These are phyloP conservation scores for Graphium sp. DNA, from an alignment of 2,329 filamentous ascomycete species.

Conservation along the genomic window DNA sequence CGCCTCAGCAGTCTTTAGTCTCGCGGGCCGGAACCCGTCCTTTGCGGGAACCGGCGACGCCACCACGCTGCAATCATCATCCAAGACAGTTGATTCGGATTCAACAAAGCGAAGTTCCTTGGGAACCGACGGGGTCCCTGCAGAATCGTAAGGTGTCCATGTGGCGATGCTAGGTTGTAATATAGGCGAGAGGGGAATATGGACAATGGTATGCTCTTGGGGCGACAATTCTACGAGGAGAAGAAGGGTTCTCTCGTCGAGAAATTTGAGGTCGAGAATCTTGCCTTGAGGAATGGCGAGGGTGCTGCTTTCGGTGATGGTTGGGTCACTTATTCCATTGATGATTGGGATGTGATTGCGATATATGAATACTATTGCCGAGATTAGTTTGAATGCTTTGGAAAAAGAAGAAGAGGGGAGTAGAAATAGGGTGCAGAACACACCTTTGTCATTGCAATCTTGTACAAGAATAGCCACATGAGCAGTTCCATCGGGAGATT, in stretches of 20 bases:
- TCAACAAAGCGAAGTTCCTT: too few species aligned
- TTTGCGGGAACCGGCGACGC: too few species aligned
- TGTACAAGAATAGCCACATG: too few species aligned
- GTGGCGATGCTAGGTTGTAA: conserved; percentile 1
- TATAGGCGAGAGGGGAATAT: conserved; percentile 1
- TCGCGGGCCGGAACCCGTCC: too few species aligned
- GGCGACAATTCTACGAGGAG: conserved; percentile 42
- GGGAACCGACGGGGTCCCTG: conserved; percentile 3
- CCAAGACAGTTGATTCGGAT: too few species aligned
- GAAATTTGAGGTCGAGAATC: conserved; percentile 51
- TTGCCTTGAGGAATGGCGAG: conserved; percentile 22
- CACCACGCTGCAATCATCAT: too few species aligned
- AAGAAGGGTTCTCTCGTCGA: conserved; percentile 43
- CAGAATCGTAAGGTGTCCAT: conserved; percentile 2
- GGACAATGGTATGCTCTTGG: conserved; percentile 19
- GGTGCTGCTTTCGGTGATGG: conserved; percentile 18
- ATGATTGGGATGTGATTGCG: conserved; percentile 30
- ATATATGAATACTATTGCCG: conserved; percentile 45
- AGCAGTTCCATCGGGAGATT: too few species aligned
- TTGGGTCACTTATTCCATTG: conserved; percentile 39
- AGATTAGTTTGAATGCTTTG: too few species aligned
- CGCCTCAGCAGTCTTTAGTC: too few species aligned
- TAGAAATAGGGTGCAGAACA: too few species aligned
- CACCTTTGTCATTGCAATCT: too few species aligned
- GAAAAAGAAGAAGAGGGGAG: too few species aligned